Percentiles rank a stretch among this genome's conserved stretches.
These are phyloP conservation scores for Epichloe amarillans DNA, from an alignment of 2,329 filamentous ascomycete species.

Conservation along the genomic window DNA sequence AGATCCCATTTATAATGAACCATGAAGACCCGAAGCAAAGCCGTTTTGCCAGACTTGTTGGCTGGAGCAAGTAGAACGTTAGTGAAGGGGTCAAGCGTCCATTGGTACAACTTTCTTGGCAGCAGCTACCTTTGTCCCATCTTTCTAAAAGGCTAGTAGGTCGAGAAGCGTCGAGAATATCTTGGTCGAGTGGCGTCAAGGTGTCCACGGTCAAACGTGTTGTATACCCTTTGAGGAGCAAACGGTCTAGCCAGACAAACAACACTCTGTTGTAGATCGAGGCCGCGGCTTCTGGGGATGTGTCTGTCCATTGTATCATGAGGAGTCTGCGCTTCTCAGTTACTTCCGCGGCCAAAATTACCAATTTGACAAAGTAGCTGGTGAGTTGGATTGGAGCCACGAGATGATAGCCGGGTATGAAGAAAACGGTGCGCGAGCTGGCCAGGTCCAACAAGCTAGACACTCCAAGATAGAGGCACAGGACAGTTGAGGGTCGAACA, in stretches of 20 bases:
- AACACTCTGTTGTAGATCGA: not conserved
- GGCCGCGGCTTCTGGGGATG: not conserved
- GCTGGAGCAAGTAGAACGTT: constrained; percentile 2
- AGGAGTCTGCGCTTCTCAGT: not conserved
- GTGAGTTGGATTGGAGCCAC: constrained; percentile 15
- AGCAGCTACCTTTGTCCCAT: not conserved
- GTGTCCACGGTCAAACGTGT: not conserved
- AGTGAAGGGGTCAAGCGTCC: not conserved
- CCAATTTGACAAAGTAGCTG: constrained; percentile 15
- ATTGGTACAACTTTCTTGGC: not conserved
- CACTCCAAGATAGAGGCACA: constrained; percentile 17
- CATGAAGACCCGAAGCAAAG: constrained; percentile 13
- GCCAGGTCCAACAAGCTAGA: constrained; percentile 20
- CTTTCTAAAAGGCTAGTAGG: not conserved
- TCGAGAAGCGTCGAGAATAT: not conserved
- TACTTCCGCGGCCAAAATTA: constrained; percentile 12
- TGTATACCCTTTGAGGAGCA: constrained; percentile 1
- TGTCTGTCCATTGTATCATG: not conserved
- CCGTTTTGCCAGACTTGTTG: constrained; percentile 10
- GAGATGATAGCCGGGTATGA: constrained; percentile 11
- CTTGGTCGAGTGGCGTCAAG: not conserved
- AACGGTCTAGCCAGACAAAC: not conserved
- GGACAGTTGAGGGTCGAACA: constrained; percentile 19
- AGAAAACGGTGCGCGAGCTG: constrained; percentile 18
- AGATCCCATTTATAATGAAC: constrained; percentile 15